These are phyloP conservation scores for Salix dunnii DNA, from an alignment of 345 rosid genomes.

Conservation along the genomic window DNA sequence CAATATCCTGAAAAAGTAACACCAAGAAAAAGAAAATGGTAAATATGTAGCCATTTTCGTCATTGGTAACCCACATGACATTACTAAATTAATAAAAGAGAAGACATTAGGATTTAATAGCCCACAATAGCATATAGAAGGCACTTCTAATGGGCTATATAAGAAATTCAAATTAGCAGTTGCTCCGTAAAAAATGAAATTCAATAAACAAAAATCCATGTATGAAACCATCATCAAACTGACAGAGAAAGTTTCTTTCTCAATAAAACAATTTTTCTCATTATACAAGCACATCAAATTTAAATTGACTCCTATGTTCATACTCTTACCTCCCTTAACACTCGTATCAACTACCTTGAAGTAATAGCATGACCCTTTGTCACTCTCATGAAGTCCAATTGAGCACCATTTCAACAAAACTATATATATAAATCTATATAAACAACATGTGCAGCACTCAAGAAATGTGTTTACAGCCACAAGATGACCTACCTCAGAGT, in stretches of 20 bases:
- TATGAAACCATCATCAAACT: background rate
- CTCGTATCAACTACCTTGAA: background rate
- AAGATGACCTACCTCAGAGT: too few species aligned
- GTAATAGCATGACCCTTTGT: background rate
- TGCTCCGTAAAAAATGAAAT: background rate
- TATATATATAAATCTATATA: too few species aligned
- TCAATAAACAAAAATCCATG: background rate
- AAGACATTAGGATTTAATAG: background rate
- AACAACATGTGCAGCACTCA: background rate
- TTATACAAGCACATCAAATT: constrained; percentile 5
- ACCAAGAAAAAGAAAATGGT: background rate
- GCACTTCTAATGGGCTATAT: background rate
- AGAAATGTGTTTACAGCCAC: too few species aligned
- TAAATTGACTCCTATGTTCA: background rate
- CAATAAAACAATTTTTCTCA: background rate
- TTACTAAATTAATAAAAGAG: background rate
- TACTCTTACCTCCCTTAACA: background rate
- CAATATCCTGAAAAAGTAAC: constrained; percentile 69
- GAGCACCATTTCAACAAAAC: background rate
- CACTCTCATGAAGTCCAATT: background rate
- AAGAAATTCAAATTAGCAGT: background rate
- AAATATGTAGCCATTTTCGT: background rate
- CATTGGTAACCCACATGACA: background rate
- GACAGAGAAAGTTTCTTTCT: background rate
- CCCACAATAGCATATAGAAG: background rate